Evolutionary conservation across 192 early-diverging fungal genomes (phyloP), one percentile per base, ranked within the genome.

Genomic region (Entomortierella parvispora): DNA sequence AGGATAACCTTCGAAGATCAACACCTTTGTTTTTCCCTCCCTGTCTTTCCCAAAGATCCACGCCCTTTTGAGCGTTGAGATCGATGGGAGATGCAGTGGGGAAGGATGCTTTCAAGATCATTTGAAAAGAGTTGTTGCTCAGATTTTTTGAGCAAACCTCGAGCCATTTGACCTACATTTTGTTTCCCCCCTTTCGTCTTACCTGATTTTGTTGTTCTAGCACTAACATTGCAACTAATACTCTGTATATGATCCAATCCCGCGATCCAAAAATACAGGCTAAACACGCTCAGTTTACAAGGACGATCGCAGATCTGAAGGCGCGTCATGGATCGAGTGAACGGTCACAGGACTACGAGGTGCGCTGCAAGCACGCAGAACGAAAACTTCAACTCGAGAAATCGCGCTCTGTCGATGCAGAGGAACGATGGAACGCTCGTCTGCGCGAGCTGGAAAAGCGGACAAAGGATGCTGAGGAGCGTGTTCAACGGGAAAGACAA

Each of bases 121-220:
- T 68, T 62, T 77, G 71, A 77, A 77, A 77, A 77, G 60, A 62
- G 74, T 64, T 68, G 65, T 52, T 77, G 47, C 59, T 64, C 74
- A 77, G 43, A 77, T 54, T 55, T 77, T 77, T 77, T 77, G 65
- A 43, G 52, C 48, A 59, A 44, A 28, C 60, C 74, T 77, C 74
- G 74, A 77, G 74, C 74, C 65, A 77, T 64, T 68, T 68, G 65
- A 77, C 65, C 74, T 44, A 77, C 55, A 77, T 64, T 20, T 29
- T 29, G 23, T 42, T 26, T 25, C 49, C 33, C 14, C 12, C 15
- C 15, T 58, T 32, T n/a, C n/a, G 6, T 20, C 32, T n/a, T 56
- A 40, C 12, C 37, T n/a, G n/a, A n/a, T n/a, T n/a, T n/a, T n/a
- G n/a, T n/a, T n/a, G n/a, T n/a, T n/a, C n/a, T n/a, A n/a, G n/a